Base-by-base conservation (phyloP, 768 basidiomycete species). In the Collybia sordida region DNA sequence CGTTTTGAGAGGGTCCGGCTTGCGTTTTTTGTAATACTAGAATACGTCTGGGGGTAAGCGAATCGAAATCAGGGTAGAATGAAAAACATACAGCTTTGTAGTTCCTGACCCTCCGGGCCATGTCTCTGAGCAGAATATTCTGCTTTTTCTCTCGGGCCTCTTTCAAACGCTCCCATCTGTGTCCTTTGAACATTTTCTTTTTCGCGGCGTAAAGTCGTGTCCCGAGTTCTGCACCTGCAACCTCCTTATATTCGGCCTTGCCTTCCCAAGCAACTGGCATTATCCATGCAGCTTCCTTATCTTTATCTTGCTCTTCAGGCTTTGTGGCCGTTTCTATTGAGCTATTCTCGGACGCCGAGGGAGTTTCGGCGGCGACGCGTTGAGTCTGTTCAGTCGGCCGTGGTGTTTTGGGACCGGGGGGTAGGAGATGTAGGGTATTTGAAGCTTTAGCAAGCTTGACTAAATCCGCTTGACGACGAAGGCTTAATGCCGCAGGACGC, bases 171-270 rank as follows among this genome's bases (percentile, higher is more conserved):
- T 93, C 86, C 86, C 87, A 91, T 59, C 80, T 87, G 75, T 93
- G 90, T n/a, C 90, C 90, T 75, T 93, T 93, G 82, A 93, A 93
- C 90, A 93, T 93, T 54, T 79, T 74, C 75, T 83, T 87, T 79
- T 80, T 88, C 50, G 76, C 83, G 8, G 85, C 81, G 56, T 93
- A 93, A 57, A 92, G 67, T 47, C 80, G 76, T 54, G 78, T 77
- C 28, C 86, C 86, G 59, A 75, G 59, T 51, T 84, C 73, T 44
- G 78, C 69, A 49, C 86, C 80, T 49, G 71, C 62, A 24, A 71
- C 70, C 35, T 61, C 63, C 63, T 72, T 76, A 47, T 68, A 64
- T 58, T 68, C 67, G 39, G 69, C 72, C 42, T 74, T 66, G 54
- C 82, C 81, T 17, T 71, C 73, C 69, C 79, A 80, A 4, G 62